Evolutionary conservation across 306 rosid genomes (phyloP), one percentile per base, ranked within the genome.

Genomic region (Medicago truncatula): DNA sequence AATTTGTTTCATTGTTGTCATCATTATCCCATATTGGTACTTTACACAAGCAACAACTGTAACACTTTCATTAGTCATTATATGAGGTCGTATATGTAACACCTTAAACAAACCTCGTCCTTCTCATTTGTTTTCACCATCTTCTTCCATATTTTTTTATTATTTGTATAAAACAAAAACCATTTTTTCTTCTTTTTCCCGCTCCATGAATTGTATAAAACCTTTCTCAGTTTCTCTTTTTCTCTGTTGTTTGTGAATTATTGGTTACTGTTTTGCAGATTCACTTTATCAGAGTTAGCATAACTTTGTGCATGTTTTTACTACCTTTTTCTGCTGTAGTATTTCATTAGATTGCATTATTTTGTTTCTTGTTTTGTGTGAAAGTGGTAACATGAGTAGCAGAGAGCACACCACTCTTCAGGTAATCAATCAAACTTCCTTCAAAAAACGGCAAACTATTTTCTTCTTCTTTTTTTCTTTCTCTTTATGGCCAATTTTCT

Each of bases 91-190:
- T 53, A 53, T 53, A 53, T 80, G 7, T 28, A 59, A 59, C 23
- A 71, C 85, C 87, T 82, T n/a, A 78, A 83, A 64, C 14, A 79
- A 84, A 69, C 85, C 84, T 87, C 90, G 88, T 89, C 90, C 81
- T 77, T 74, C 88, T 82, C 23, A 88, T 83, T 85, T 63, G 80
- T 31, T 59, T 50, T 2, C 36, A 5, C 18, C n/a, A 16, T 6
- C 3, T 6, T 59, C 38, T 58, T 36, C 18, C 20, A 31, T 57
- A 14, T 2, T 6, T 31, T 1, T 61, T 28, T 28, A 28, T 28
- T 28, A 28, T 28, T 57, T 17, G 81, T 53, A 44, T 23, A 72
- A 76, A 82, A 53, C 57, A 56, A 21, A 73, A 34, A 64, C 50
- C 28, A 16, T 38, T 38, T 82, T 71, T 78, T 72, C 10, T 73